phyloP scores from a whole-genome alignment of 805 yeast species.

The Alloascoidea africana region DNA sequence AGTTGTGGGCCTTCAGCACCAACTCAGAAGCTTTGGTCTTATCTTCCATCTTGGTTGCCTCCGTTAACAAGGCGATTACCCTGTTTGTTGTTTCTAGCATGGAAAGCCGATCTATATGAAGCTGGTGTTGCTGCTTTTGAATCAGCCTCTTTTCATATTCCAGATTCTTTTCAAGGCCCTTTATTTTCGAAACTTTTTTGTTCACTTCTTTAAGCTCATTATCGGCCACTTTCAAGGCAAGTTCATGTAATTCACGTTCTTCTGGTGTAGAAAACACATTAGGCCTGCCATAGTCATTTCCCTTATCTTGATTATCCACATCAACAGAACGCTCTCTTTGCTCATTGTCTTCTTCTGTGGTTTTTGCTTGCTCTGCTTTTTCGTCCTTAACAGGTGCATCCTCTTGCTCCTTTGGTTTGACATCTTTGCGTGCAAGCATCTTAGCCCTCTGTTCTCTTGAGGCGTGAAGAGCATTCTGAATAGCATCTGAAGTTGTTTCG shows the following conservation, averaged over 20 bases:
- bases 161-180: background rate
- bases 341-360: background rate
- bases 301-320: background rate
- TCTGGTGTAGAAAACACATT: background rate
- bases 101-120: background rate
- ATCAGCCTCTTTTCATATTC: background rate
- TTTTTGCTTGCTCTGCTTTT: background rate
- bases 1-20: too few relatives aligned
- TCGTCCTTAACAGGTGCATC: background rate
- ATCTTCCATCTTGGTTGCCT: background rate
- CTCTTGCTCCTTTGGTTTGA: background rate
- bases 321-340: background rate
- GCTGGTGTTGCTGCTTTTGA: background rate
- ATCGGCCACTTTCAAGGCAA: background rate
- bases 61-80: background rate
- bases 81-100: background rate
- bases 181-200: background rate
- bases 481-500: constrained; percentile 71
- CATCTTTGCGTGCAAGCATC: background rate
- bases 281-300: background rate
- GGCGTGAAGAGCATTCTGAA: constrained; percentile 52
- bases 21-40: background rate
- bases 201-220: background rate
- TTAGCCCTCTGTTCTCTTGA: too few relatives aligned
- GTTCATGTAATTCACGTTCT: background rate